A percentile compares a stretch with the other conserved stretches of the same genome.
These are phyloP conservation scores for Phytophthora ohioensis DNA, from an alignment of 352 stramenopile genomes.

Conservation along the genomic window DNA sequence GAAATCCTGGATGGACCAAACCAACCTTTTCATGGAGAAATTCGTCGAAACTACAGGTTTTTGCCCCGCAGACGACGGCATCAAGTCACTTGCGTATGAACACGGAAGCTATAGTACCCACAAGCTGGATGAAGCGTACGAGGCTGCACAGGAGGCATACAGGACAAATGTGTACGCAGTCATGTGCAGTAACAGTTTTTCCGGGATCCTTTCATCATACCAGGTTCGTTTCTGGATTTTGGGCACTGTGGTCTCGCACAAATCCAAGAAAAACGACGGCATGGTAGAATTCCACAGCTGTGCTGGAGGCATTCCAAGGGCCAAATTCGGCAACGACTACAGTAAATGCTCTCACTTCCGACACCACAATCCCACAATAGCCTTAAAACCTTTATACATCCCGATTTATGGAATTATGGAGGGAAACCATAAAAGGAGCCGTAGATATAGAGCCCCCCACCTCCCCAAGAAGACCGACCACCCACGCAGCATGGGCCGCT, in stretches of 20 bases:
- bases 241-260: constrained; percentile 35
- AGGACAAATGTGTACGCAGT: constrained; percentile 39
- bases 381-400: too few relatives aligned
- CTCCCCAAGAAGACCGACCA: too few relatives aligned
- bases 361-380: too few relatives aligned
- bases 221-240: constrained; percentile 36
- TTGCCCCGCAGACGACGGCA: constrained; percentile 44
- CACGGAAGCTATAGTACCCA: constrained; percentile 31
- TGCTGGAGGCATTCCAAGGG: constrained; percentile 27
- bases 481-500: too few relatives aligned
- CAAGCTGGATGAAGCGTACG: constrained; percentile 31
- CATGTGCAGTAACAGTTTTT: constrained; percentile 48
- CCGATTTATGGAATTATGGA: too few relatives aligned
- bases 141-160: constrained; percentile 41
- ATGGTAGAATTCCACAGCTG: constrained; percentile 48
- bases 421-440: too few relatives aligned
- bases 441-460: too few relatives aligned
- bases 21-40: constrained; percentile 33
- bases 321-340: constrained; percentile 39
- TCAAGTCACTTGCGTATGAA: constrained; percentile 48
- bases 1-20: constrained; percentile 38
- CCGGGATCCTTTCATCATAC: constrained; percentile 44
- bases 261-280: constrained; percentile 42
- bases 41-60: constrained; percentile 33
- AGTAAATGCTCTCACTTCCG: too few relatives aligned